Base-by-base conservation (phyloP, 768 basidiomycete genomes). In the Suillus ampliporus region DNA sequence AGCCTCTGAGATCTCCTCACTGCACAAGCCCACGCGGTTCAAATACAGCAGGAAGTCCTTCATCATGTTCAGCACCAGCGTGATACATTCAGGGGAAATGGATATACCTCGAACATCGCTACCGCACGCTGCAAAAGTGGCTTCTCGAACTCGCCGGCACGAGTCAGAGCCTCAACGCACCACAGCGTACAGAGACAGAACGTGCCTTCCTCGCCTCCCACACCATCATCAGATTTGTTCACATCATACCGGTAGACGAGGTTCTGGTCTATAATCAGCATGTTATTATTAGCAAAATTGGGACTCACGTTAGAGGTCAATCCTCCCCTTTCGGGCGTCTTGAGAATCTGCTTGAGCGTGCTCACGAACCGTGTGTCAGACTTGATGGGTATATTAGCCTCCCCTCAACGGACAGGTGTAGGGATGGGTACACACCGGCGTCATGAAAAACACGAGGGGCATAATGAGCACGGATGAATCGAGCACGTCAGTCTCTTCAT, bases 171-270 rank as follows among this genome's bases (percentile, higher is more conserved):
- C 69, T 98, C 95, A 47, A 97, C 80, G 65, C 90, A 90, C 92
- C 91, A 94, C 8, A 94, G 74, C 0, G 91, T 93, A 70, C 94
- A 95, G 52, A 99, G 79, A 64, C 93, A 94, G 77, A 98, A 97
- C 0, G 92, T 95, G 2, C 96, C 96, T 76, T 97, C 96, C 66
- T 97, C 94, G 1, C 96, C 95, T 2, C 97, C 96, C 14, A 98
- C 94, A 8, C 97, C 97, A 68, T 98, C 97, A 61, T 92, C 89
- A 0, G 92, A 88, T 73, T 91, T 91, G 28, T 74, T 78, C 14
- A 91, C 89, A 71, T 99, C 94, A 74, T 98, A 98, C 9, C 96
- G 88, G 71, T 91, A 97, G 7, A 94, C 91, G 11, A 94, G 83
- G 68, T 89, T 89, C 91, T 94, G 66, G n/a, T 23, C 17, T 8